A percentile compares a stretch with the other conserved stretches of the same genome.
These are phyloP conservation scores for Plasmodium chabaudi DNA, from an alignment of 169 alveolate species.

Conservation along the genomic window DNA sequence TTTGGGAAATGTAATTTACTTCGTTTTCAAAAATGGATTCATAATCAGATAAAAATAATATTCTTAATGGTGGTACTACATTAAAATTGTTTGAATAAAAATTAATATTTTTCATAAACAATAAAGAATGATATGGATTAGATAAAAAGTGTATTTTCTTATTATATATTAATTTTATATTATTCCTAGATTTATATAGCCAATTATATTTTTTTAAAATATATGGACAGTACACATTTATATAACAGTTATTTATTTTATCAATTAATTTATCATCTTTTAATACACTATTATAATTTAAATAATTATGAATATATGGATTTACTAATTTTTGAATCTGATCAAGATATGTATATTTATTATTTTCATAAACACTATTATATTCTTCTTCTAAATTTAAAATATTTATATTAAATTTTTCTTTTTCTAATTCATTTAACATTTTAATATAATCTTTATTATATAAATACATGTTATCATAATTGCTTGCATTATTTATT, in stretches of 20 bases:
- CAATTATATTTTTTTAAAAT: conserved; percentile 62
- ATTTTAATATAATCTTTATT: conserved; percentile 19
- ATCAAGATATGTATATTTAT: conserved; percentile 10
- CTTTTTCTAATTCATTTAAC: conserved; percentile 10
- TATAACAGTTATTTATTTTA: conserved; percentile 12
- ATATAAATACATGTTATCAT: conserved; percentile 22
- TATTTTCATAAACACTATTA: not conserved
- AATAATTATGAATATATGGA: conserved; percentile 49
- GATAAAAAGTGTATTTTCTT: conserved; percentile 41
- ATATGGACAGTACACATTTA: conserved; percentile 59
- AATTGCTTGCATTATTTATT: not conserved
- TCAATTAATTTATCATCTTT: not conserved
- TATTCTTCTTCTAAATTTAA: not conserved
- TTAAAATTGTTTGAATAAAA: conserved; percentile 3
- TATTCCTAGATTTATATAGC: conserved; percentile 29
- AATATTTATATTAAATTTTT: conserved; percentile 8
- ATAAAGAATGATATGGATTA: conserved; percentile 33
- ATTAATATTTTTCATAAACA: conserved; percentile 19
- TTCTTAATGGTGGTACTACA: conserved; percentile 47
- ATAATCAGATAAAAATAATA: conserved; percentile 33
- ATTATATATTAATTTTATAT: conserved; percentile 32
- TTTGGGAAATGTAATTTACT: conserved; percentile 20
- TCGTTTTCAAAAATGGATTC: conserved; percentile 27
- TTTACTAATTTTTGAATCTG: conserved; percentile 29
- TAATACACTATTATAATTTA: conserved; percentile 25